These are phyloP conservation scores for Trifolium fragiferum DNA, from an alignment of 306 rosid species.

Conservation along the genomic window DNA sequence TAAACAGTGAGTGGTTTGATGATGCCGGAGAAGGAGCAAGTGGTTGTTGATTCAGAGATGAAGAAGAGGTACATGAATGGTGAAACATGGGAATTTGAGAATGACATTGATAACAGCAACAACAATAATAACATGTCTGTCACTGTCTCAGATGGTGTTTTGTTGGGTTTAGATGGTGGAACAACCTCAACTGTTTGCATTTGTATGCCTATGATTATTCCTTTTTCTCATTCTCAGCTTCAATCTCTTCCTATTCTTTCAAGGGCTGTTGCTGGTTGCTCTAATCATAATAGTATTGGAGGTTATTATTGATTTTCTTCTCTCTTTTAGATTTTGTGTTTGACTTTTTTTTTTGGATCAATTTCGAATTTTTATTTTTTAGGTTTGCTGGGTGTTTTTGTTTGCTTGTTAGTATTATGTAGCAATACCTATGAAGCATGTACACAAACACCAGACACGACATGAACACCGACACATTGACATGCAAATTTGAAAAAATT, in stretches of 20 bases:
- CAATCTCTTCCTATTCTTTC: conserved; percentile 72
- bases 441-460: no score
- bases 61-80: conserved; percentile 69
- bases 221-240: conserved; percentile 58
- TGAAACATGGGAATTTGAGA: conserved; percentile 85
- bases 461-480: no score
- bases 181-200: conserved; percentile 88
- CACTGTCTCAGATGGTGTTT: conserved; percentile 52
- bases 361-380: conserved; percentile 11
- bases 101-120: conserved; percentile 42
- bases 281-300: conserved; percentile 94
- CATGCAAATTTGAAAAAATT: no score
- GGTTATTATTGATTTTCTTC: conserved; percentile 48
- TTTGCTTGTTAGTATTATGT: not conserved
- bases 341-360: conserved; percentile 19
- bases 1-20: conserved; percentile 29
- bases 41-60: conserved; percentile 51
- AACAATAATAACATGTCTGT: not conserved
- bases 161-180: conserved; percentile 89
- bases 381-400: not conserved
- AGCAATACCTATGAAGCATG: no score
- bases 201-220: conserved; percentile 62
- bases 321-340: conserved; percentile 2
- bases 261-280: conserved; percentile 88
- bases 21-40: conserved; percentile 36